Conservation (phyloP, 2,329 filamentous ascomycete species). For the Thielaviopsis euricoi region DNA sequence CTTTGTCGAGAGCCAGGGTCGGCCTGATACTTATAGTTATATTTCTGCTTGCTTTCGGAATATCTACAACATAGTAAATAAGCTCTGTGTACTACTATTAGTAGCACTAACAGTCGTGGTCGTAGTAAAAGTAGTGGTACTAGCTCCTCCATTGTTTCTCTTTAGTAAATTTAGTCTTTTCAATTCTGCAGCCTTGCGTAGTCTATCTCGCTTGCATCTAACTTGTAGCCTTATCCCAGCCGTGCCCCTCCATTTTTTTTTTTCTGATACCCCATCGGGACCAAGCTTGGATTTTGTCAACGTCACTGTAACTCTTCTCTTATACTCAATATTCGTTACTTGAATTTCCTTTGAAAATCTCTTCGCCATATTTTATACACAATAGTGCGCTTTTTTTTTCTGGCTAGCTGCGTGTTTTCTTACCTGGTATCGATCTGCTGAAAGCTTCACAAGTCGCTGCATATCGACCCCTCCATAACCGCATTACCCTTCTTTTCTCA, state of each 20-base stretch:
- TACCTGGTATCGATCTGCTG: background rate
- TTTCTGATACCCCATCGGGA: constrained; percentile 17
- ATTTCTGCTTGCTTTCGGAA: no score
- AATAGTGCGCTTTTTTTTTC: background rate
- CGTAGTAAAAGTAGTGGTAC: no score
- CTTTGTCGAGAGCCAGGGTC: no score
- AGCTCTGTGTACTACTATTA: no score
- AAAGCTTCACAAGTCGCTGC: background rate
- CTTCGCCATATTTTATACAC: background rate
- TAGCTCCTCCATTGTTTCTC: no score
- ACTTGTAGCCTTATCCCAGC: background rate
- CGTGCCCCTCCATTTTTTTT: background rate
- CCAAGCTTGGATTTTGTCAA: constrained; percentile 1
- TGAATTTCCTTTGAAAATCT: background rate
- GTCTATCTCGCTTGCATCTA: background rate
- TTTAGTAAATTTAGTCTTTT: background rate
- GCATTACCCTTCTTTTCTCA: background rate
- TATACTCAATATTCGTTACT: no score
- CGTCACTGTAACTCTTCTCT: background rate
- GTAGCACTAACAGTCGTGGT: no score
- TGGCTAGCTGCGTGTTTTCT: background rate
- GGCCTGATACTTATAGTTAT: no score
- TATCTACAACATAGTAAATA: no score
- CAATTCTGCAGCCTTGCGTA: background rate
- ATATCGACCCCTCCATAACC: background rate